These are phyloP conservation scores for Penicillium sp. DNA, from an alignment of 2,329 filamentous ascomycete species.

Conservation along the genomic window DNA sequence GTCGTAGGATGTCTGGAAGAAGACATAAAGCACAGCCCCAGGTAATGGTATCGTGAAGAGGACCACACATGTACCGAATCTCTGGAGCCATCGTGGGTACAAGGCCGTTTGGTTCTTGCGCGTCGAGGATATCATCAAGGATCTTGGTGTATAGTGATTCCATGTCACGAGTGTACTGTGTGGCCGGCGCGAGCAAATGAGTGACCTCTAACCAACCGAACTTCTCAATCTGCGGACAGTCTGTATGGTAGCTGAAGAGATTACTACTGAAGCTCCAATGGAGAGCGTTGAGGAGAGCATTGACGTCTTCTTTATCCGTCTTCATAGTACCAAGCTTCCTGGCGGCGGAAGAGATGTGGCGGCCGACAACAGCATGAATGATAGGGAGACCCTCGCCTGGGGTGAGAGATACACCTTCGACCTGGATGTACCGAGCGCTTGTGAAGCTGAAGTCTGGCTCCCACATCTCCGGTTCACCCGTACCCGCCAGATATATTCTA, in stretches of 20 bases:
- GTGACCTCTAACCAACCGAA: constrained; percentile 54
- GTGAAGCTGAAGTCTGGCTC: constrained; percentile 27
- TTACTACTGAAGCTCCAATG: constrained; percentile 49
- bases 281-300: constrained; percentile 37
- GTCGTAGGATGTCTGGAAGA: constrained; percentile 21
- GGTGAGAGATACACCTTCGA: constrained; percentile 20
- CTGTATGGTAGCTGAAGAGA: constrained; percentile 51
- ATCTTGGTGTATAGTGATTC: constrained; percentile 51
- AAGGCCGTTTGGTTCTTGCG: constrained; percentile 47
- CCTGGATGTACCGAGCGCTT: constrained; percentile 25
- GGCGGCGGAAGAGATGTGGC: constrained; percentile 24
- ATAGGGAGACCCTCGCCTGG: constrained; percentile 10
- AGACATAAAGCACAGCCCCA: constrained; percentile 28
- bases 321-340: constrained; percentile 21
- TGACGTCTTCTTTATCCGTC: constrained; percentile 25
- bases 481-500: constrained; percentile 18
- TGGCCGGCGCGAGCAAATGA: constrained; percentile 47
- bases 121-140: constrained; percentile 49
- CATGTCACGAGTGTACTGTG: constrained; percentile 51
- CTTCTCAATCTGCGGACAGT: constrained; percentile 51
- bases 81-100: constrained; percentile 52
- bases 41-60: constrained; percentile 46
- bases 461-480: constrained; percentile 19
- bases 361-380: constrained; percentile 19
- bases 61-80: constrained; percentile 52